Conservation (phyloP, 306 rosid genomes). For the Cicer pinnatifidum region DNA sequence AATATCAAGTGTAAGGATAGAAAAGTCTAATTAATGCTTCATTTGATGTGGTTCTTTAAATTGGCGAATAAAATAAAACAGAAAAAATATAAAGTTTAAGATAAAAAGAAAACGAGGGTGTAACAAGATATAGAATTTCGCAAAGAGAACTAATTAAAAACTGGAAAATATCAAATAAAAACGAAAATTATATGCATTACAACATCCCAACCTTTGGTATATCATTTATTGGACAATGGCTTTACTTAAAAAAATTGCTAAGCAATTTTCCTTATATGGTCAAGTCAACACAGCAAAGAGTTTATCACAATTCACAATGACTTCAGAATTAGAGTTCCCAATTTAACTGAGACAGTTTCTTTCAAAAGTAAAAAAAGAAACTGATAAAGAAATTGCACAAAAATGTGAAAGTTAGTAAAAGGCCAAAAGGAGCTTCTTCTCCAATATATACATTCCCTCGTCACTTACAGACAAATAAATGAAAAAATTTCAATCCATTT, state of each 20-base stretch:
- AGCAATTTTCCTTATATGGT: neutral
- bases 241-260: neutral
- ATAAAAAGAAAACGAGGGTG: neutral
- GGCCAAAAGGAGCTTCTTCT: slow-evolving; percentile 2
- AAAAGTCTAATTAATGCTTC: neutral
- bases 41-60: neutral
- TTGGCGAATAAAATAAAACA: neutral
- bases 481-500: neutral
- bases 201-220: neutral
- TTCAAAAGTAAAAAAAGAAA: neutral
- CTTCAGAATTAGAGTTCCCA: slow-evolving; percentile 3
- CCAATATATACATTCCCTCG: neutral
- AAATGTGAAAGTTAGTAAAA: neutral
- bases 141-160: neutral
- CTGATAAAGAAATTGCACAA: slow-evolving; percentile 8
- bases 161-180: neutral
- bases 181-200: neutral
- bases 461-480: neutral
- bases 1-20: neutral
- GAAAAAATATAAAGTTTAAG: neutral
- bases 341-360: slow-evolving; percentile 13
- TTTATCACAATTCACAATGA: neutral
- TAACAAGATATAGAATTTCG: neutral
- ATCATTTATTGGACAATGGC: neutral
- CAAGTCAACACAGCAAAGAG: neutral